Conservation (phyloP, 1,284 basidiomycete genomes). For the Inonotus hispidus region DNA sequence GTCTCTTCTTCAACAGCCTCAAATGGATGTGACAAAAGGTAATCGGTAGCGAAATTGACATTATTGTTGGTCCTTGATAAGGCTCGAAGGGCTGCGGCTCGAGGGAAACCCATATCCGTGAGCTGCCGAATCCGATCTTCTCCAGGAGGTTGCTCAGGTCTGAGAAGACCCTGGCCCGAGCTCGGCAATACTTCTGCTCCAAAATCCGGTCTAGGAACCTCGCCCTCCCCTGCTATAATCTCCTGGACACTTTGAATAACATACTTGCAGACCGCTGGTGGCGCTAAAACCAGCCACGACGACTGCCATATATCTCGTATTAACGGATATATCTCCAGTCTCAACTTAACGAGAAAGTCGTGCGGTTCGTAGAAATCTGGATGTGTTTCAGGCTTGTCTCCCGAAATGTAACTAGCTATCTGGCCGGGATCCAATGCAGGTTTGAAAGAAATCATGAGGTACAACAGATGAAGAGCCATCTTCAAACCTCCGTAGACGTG, state of each 20-base stretch:
- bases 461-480: slow-evolving; percentile 74
- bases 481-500: slow-evolving; percentile 81
- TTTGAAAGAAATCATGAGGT: slow-evolving; percentile 73
- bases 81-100: slow-evolving; percentile 79
- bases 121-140: slow-evolving; percentile 77
- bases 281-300: slow-evolving; percentile 74
- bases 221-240: slow-evolving; percentile 78
- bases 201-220: slow-evolving; percentile 50
- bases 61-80: slow-evolving; percentile 85
- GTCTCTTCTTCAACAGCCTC: slow-evolving; percentile 64
- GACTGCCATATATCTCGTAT: slow-evolving; percentile 77
- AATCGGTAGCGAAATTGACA: slow-evolving; percentile 84
- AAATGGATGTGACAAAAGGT: slow-evolving; percentile 81
- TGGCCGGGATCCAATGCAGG: slow-evolving; percentile 84
- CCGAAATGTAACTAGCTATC: slow-evolving; percentile 66
- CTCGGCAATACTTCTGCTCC: slow-evolving; percentile 22
- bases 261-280: slow-evolving; percentile 66
- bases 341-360: slow-evolving; percentile 80
- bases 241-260: slow-evolving; percentile 78
- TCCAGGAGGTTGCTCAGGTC: slow-evolving; percentile 55
- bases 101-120: slow-evolving; percentile 95
- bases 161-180: slow-evolving; percentile 25
- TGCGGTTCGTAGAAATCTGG: slow-evolving; percentile 78
- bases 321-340: slow-evolving; percentile 66
- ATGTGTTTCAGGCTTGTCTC: slow-evolving; percentile 74